Conservation (phyloP, 2,329 filamentous ascomycete genomes). For the Shiraia sp. region DNA sequence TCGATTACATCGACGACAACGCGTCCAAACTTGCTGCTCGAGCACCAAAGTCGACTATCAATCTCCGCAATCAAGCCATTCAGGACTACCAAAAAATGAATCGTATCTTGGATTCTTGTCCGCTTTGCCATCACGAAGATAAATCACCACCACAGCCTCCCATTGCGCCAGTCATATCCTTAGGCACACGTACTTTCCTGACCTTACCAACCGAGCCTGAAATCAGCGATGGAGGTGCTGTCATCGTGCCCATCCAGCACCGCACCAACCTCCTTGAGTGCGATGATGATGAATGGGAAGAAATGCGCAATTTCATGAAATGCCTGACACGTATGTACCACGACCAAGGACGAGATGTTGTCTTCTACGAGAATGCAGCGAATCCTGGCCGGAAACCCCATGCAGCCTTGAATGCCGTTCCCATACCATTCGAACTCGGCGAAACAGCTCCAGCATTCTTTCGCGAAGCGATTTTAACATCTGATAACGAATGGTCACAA, state of each 20-base stretch:
- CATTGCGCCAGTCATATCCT: conserved; percentile 79
- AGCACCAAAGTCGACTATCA: conserved; percentile 84
- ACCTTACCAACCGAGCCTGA: conserved; percentile 91
- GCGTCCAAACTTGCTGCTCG: conserved; percentile 84
- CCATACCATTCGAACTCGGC: conserved; percentile 87
- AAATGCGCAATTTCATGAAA: conserved; percentile 99
- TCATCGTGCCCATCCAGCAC: conserved; percentile 88
- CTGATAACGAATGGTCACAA: conserved; percentile 93
- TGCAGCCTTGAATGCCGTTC: conserved; percentile 82
- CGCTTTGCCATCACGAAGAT: conserved; percentile 92
- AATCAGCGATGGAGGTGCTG: conserved; percentile 77
- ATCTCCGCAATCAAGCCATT: conserved; percentile 85
- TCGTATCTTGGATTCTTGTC: conserved; percentile 81
- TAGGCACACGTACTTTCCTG: conserved; percentile 83
- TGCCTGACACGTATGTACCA: conserved; percentile 91
- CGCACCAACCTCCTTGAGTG: conserved; percentile 91
- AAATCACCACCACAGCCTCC: conserved; percentile 67
- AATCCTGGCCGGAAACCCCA: conserved; percentile 76
- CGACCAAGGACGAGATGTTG: conserved; percentile 84
- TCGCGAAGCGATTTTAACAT: conserved; percentile 84
- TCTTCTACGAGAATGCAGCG: conserved; percentile 98
- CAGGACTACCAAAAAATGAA: conserved; percentile 89
- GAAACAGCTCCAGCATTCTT: conserved; percentile 94
- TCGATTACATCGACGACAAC: conserved; percentile 98
- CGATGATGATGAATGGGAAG: conserved; percentile 99